Base-by-base conservation (phyloP, 2,329 filamentous ascomycete species). In the Epichloe sibirici region DNA sequence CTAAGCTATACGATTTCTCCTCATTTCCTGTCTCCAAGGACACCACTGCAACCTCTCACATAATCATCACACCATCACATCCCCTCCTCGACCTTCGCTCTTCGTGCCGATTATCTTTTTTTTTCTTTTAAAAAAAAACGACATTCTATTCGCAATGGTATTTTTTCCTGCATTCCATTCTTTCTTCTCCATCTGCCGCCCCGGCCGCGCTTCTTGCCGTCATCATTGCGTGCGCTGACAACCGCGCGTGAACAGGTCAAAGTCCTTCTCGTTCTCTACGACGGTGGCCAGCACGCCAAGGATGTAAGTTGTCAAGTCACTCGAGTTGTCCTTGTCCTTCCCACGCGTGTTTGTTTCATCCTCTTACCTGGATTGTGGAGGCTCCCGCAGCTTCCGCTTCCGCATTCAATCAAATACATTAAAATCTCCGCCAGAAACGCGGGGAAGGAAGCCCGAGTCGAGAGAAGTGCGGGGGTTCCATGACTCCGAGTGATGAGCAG, bases 261-360 rank as follows among this genome's bases (percentile, higher is more conserved):
- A 78, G 88, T 96, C 74, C 85, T 96, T 69, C 78, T 90, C 67
- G 88, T 95, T 63, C 81, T 95, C 63, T 96, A 96, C 78, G 90
- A 96, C 74, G 90, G 90, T 70, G 80, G 82, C 69, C 76, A 89
- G 75, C 89, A 95, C 77, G 90, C 90, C 74, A 75, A 86, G 73
- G 79, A 96, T 67, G 89, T 94, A 69, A 70, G 75, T 66, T 42
- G 49, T 44, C 15, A 37, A 2, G 17, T 21, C 17, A 21, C 17
- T 21, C 17, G 17, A 21, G 17, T 21, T 21, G 17, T 21, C 17
- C 17, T 21, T 43, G 31, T 25, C 8, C 15, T 11, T n/a, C 17
- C 23, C 21, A 35, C 2, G 17, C 31, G 9, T 31, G 8, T 8
- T 2, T 49, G 9, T 21, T n/a, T 23, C 34, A 35, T 34, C 11